Conservation (phyloP, 768 basidiomycete species). For the Dendrothele bispora region DNA sequence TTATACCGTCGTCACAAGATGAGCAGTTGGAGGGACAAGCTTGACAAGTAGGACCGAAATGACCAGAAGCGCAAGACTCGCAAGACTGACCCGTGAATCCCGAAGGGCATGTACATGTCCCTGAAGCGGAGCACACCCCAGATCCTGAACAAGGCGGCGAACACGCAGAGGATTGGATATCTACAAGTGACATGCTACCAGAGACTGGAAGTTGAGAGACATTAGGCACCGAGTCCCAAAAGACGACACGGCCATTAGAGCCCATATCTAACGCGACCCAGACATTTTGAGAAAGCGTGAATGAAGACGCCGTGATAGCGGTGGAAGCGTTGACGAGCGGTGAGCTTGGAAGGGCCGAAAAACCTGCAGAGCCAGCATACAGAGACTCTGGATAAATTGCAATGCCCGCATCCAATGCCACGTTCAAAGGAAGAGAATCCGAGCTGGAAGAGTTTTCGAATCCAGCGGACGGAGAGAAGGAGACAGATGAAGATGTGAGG, state of each 20-base stretch:
- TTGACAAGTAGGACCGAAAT: conserved; percentile 74
- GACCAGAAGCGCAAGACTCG: conserved; percentile 71
- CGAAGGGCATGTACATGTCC: conserved; percentile 68
- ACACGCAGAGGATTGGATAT: conserved; percentile 73
- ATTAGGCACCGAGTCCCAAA: conserved; percentile 84
- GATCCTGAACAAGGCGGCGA: conserved; percentile 73
- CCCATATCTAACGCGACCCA: conserved; percentile 66
- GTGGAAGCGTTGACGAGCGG: conserved; percentile 47
- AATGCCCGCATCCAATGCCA: conserved; percentile 67
- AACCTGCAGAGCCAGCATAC: conserved; percentile 66
- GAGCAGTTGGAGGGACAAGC: conserved; percentile 69
- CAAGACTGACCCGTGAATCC: conserved; percentile 82
- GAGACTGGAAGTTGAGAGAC: conserved; percentile 62
- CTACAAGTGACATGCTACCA: conserved; percentile 58
- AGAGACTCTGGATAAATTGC: conserved; percentile 60
- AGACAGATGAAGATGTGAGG: conserved; percentile 63
- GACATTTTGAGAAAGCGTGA: conserved; percentile 67
- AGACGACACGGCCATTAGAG: conserved; percentile 57
- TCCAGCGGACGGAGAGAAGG: conserved; percentile 58
- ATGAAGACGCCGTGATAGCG: conserved; percentile 53
- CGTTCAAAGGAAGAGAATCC: conserved; percentile 63
- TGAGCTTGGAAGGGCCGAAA: conserved; percentile 54
- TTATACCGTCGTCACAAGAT: conserved; percentile 76
- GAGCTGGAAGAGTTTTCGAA: conserved; percentile 58
- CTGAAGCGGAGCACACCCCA: conserved; percentile 69